Conservation (phyloP, 2,329 filamentous ascomycete genomes). For the Xylariaceae sp. region DNA sequence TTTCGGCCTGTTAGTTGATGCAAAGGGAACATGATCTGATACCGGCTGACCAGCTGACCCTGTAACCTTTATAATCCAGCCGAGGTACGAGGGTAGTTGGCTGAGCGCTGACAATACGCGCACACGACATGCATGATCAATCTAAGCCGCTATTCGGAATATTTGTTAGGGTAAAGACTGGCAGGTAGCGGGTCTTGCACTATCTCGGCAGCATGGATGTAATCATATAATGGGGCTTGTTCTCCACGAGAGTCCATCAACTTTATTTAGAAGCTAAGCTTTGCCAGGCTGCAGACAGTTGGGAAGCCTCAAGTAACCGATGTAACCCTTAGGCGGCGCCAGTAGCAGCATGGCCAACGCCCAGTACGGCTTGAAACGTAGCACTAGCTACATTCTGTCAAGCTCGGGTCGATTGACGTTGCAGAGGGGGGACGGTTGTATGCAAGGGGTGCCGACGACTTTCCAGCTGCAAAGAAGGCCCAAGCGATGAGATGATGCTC, state of each 20-base stretch:
- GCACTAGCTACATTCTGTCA: background rate
- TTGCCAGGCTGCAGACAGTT: slow-evolving; percentile 13
- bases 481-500: slow-evolving; percentile 14
- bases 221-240: slow-evolving; percentile 9
- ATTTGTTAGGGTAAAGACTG: background rate
- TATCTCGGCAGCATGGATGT: slow-evolving; percentile 9
- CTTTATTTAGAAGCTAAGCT: slow-evolving; percentile 23
- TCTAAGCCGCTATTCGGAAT: too few species aligned
- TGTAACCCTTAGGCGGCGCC: slow-evolving; percentile 1
- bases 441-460: slow-evolving; percentile 4
- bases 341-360: background rate
- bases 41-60: too few species aligned
- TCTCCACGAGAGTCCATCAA: slow-evolving; percentile 7
- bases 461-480: slow-evolving; percentile 4
- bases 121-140: too few species aligned
- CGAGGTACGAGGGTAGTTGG: too few species aligned
- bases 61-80: too few species aligned
- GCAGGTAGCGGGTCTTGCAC: background rate
- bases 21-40: background rate
- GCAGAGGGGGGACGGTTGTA: background rate
- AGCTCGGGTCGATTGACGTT: background rate
- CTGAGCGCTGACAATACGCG: too few species aligned
- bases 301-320: slow-evolving; percentile 17
- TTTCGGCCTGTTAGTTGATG: background rate
- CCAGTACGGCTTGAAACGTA: background rate